These are phyloP conservation scores for Penicillium manginii DNA, from an alignment of 495 filamentous ascomycete species.

Conservation along the genomic window DNA sequence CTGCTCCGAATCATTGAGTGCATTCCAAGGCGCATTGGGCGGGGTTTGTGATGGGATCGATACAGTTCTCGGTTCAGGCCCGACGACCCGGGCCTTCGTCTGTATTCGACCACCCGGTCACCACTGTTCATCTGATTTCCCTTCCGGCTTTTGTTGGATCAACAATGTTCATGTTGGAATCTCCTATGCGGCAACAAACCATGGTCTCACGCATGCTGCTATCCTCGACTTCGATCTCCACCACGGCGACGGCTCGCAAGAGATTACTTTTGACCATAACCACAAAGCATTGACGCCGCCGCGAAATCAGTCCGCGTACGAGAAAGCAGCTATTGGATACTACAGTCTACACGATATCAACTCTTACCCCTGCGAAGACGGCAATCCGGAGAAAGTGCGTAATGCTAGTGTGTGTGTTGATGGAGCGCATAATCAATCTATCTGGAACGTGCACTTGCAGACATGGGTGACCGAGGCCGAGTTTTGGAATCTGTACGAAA, in stretches of 20 bases:
- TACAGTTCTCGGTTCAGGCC: slow-evolving; percentile 68
- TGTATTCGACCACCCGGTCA: slow-evolving; percentile 87
- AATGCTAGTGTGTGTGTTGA: slow-evolving; percentile 92
- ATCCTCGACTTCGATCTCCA: slow-evolving; percentile 98
- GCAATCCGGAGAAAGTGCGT: slow-evolving; percentile 85
- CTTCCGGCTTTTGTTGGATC: slow-evolving; percentile 97
- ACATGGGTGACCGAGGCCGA: slow-evolving; percentile 79
- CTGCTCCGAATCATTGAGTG: slow-evolving; percentile 79
- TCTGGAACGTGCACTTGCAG: slow-evolving; percentile 96
- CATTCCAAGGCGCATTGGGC: slow-evolving; percentile 86
- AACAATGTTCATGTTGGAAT: slow-evolving; percentile 99
- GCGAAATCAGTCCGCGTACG: slow-evolving; percentile 69
- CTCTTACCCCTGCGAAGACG: slow-evolving; percentile 90
- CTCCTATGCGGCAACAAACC: slow-evolving; percentile 77
- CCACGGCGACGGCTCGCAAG: slow-evolving; percentile 94
- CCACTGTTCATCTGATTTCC: slow-evolving; percentile 85
- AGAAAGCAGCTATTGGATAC: slow-evolving; percentile 88
- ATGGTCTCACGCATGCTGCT: slow-evolving; percentile 89
- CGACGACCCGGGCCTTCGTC: slow-evolving; percentile 74
- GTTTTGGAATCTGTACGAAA: slow-evolving; percentile 87
- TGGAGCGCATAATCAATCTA: slow-evolving; percentile 84
- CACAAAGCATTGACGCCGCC: slow-evolving; percentile 55
- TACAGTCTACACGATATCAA: slow-evolving; percentile 98
- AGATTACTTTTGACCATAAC: slow-evolving; percentile 89
- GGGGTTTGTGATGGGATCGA: slow-evolving; percentile 92